Evolutionary conservation across 1,284 basidiomycete species (phyloP).

Genomic region (Leucocoprinus gongylophorus): DNA sequence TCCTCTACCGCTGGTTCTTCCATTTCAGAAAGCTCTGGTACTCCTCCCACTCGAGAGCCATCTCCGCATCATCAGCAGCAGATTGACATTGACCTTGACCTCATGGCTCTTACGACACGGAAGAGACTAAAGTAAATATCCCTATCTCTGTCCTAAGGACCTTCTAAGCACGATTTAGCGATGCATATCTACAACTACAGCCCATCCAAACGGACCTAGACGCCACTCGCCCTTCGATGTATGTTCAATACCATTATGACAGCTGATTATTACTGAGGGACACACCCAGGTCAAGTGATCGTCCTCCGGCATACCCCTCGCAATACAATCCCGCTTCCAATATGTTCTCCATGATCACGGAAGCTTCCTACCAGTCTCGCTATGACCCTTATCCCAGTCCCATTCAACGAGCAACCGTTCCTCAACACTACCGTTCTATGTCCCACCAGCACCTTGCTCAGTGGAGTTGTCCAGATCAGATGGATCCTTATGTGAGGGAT

Average conservation of each 20-base stretch:
- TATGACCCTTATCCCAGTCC: constrained; percentile 40
- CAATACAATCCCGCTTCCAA: constrained; percentile 37
- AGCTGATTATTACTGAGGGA: constrained; percentile 6
- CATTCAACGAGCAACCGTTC: constrained; percentile 29
- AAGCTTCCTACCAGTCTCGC: constrained; percentile 48
- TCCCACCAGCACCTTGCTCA: constrained; percentile 36
- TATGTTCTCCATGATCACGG: constrained; percentile 51
- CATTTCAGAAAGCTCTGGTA: constrained; percentile 49
- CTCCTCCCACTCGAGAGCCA: constrained; percentile 56
- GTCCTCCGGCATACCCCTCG: constrained; percentile 29
- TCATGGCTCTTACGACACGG: constrained; percentile 35
- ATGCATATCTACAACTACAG: constrained; percentile 33
- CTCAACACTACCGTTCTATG: constrained; percentile 39
- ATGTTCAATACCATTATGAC: constrained; percentile 19
- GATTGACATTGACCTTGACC: constrained; percentile 36
- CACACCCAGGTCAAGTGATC: constrained; percentile 23
- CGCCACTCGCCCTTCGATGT: constrained; percentile 43
- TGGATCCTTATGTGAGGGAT: constrained; percentile 61
- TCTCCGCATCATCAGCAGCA: constrained; percentile 49
- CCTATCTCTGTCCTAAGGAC: constrained; percentile 10
- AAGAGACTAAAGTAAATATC: constrained; percentile 47
- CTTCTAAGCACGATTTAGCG: constrained; percentile 23
- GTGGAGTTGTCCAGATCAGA: constrained; percentile 38
- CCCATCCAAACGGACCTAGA: constrained; percentile 38
- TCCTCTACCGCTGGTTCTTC: constrained; percentile 62